Percentiles rank a stretch among this genome's conserved stretches.
Conservation (phyloP, 2,329 filamentous ascomycete genomes). For the Sclerotinia borealis region DNA sequence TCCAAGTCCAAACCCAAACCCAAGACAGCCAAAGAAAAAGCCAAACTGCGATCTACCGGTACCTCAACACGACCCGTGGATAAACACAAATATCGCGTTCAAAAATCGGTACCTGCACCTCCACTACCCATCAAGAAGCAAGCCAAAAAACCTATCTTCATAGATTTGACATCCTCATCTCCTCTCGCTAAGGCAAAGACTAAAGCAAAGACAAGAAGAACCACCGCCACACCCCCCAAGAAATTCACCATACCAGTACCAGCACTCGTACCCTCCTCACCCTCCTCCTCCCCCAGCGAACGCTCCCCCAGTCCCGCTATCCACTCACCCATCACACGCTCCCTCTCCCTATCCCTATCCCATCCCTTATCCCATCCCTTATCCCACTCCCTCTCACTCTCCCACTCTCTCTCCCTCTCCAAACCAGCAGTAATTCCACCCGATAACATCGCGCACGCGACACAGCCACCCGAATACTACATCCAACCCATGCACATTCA, state of each 20-base stretch:
- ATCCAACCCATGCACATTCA: not conserved
- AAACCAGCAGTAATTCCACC: no score
- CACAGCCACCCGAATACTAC: not conserved
- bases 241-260: not conserved
- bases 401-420: not conserved
- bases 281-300: not conserved
- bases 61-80: not conserved
- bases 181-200: no score
- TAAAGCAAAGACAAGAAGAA: no score
- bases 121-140: no score
- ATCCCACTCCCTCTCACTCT: not conserved
- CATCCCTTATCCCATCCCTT: not conserved
- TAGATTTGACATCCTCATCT: not conserved
- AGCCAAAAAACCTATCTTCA: not conserved
- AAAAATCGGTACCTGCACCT: not conserved
- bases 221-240: not conserved
- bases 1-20: not conserved
- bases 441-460: not conserved
- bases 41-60: not conserved
- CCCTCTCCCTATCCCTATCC: not conserved
- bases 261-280: no score
- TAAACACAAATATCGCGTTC: not conserved
- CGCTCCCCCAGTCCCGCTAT: not conserved
- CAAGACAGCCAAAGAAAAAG: not conserved
- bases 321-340: not conserved